These are phyloP conservation scores for Fonsecaea nubica DNA, from an alignment of 2,329 filamentous ascomycete genomes.

Conservation along the genomic window DNA sequence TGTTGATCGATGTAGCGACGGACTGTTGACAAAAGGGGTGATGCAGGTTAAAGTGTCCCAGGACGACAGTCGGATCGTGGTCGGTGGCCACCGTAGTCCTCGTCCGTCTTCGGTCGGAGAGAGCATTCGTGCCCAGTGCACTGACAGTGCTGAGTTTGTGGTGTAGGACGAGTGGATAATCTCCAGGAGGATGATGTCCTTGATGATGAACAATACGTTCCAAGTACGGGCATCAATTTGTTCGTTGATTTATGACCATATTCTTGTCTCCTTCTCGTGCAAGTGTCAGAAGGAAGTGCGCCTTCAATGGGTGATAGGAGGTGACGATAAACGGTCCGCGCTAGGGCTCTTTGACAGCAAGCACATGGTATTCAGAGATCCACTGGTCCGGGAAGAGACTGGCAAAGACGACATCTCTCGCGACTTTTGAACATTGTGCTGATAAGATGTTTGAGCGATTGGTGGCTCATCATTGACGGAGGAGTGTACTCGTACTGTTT, in stretches of 20 bases:
- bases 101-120: conserved; percentile 3
- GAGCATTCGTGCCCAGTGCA: conserved; percentile 16
- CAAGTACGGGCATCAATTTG: conserved; percentile 36
- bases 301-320: no score
- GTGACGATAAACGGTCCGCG: no score
- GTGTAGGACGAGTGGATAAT: conserved; percentile 1
- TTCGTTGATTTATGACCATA: conserved; percentile 38
- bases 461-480: no score
- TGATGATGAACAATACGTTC: conserved; percentile 29
- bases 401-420: no score
- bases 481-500: no score
- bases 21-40: conserved; percentile 31
- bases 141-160: conserved; percentile 23
- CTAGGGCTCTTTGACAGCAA: no score
- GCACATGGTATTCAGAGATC: no score
- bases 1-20: conserved; percentile 31
- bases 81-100: conserved; percentile 22
- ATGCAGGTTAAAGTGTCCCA: conserved; percentile 39
- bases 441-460: no score
- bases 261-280: conserved; percentile 3
- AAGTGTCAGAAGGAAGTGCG: no score
- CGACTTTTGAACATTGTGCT: no score
- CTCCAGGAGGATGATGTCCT: conserved; percentile 32
- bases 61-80: conserved; percentile 29
- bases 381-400: no score